Percentiles rank a stretch among this genome's conserved stretches.
These are phyloP conservation scores for Solanum etuberosum DNA, from an alignment of 257 asterid genomes.

Conservation along the genomic window DNA sequence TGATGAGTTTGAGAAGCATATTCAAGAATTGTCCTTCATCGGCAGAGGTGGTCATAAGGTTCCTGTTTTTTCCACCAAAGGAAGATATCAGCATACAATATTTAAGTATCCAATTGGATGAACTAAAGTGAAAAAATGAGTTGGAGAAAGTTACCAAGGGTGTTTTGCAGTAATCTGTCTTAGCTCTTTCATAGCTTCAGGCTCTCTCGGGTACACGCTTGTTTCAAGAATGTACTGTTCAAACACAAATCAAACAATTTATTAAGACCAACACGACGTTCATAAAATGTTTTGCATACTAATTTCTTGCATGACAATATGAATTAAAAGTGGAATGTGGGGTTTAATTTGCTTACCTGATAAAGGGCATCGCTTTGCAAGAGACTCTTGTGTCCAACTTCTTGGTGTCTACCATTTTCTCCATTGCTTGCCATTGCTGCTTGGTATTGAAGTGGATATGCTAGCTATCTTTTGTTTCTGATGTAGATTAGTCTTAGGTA, in stretches of 20 bases:
- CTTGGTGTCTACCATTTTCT: conserved; percentile 1
- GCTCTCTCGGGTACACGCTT: conserved; percentile 42
- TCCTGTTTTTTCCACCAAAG: conserved; percentile 14
- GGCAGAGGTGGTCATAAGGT: conserved; percentile 48
- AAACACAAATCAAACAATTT: neutral
- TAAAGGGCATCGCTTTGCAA: conserved; percentile 11
- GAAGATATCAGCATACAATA: neutral
- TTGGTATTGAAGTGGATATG: neutral
- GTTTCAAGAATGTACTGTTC: conserved; percentile 36
- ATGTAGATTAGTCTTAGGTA: neutral
- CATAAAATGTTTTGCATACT: neutral
- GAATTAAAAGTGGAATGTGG: neutral
- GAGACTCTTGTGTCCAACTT: conserved; percentile 9
- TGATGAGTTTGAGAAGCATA: conserved; percentile 45
- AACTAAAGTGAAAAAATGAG: neutral
- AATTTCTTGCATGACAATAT: neutral
- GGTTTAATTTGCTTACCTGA: neutral
- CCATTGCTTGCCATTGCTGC: conserved; percentile 1
- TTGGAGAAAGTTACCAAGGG: neutral
- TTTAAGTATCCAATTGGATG: neutral
- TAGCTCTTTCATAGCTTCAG: conserved; percentile 30
- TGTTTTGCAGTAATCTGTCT: conserved; percentile 16
- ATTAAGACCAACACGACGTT: neutral
- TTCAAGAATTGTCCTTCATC: conserved; percentile 48
- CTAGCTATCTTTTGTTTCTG: neutral